Evolutionary conservation across 805 yeast species (phyloP).

Genomic region (Zygosaccharomyces gambellarensis): DNA sequence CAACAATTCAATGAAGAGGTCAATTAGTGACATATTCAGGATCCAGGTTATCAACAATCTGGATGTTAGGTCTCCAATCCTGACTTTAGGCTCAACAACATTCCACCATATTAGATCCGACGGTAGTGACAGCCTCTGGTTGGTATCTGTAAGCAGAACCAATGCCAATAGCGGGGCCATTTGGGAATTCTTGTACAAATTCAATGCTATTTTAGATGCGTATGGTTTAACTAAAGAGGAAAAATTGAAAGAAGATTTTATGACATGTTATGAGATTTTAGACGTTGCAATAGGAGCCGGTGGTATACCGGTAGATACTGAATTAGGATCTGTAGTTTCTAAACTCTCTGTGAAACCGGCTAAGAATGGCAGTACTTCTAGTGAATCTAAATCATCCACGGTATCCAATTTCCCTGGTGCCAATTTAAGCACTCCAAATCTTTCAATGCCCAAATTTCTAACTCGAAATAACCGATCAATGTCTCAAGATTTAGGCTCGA

Average conservation of each 20-base stretch:
- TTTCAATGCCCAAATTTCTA: conserved; percentile 22
- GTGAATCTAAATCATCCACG: conserved; percentile 2
- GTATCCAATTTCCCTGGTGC: conserved; percentile 2
- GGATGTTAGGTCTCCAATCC: conserved; percentile 56
- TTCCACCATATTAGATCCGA: conserved; percentile 68
- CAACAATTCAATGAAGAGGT: conserved; percentile 70
- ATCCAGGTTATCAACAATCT: conserved; percentile 75
- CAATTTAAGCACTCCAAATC: conserved; percentile 3
- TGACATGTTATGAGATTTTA: conserved; percentile 65
- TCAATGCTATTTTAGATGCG: conserved; percentile 49
- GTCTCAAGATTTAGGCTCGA: conserved; percentile 15
- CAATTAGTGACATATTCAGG: conserved; percentile 83
- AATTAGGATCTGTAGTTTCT: conserved; percentile 22
- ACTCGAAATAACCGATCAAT: conserved; percentile 13
- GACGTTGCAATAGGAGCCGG: conserved; percentile 53
- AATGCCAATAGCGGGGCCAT: conserved; percentile 80
- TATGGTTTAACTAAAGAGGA: conserved; percentile 40
- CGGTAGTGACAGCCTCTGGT: conserved; percentile 52
- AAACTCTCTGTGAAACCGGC: conserved; percentile 25
- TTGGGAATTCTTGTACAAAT: conserved; percentile 68
- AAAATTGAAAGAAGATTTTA: conserved; percentile 59
- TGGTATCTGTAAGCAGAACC: conserved; percentile 84
- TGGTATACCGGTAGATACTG: conserved; percentile 30
- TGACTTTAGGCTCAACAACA: conserved; percentile 89
- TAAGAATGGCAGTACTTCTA: conserved; percentile 8